Evolutionary conservation across 257 asterid species (phyloP), one percentile per base, ranked within the genome.

Genomic region (Thymus quinquecostatus): DNA sequence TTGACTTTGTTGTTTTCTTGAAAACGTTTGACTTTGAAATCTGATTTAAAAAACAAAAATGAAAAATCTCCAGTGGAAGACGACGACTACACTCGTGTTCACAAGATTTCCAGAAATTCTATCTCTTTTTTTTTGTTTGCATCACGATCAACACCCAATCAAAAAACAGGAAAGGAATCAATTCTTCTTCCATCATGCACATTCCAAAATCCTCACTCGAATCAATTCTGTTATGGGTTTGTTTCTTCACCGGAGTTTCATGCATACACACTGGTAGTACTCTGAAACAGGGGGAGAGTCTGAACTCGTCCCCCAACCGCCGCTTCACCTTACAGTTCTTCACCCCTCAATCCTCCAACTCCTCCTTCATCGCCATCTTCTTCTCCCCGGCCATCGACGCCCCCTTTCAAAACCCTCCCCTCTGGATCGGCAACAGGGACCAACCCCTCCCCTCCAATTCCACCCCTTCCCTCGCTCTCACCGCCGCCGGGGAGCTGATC

Each of bases 281-380:
- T 6, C 73, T 85, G 41, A 47, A 56, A 36, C 85, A 36, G 51
- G 86, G 82, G 29, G 80, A 82, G 2, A 21, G 5, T 27, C 73
- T 87, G 2, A 80, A 72, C 51, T 76, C 71, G 1, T 38, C 86
- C 2, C 73, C 78, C 7, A 64, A 54, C 3, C 51, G 70, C 13
- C 9, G 32, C 44, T 87, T 79, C 76, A 85, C 83, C 10, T 67
- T 87, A 48, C 82, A 86, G 66, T 83, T 85, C 77, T 75, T 71
- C 64, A 66, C 65, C 14, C 75, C 78, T 0, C 10, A 6, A 30
- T 6, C 8, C 8, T 54, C 83, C 32, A 78, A 53, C 9, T 64
- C 48, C 45, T 78, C 66, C 50, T 85, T 85, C 68, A 30, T 85
- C 3, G 87, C 88, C 6, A 21, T 81, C 49, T 78, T 82, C 85